These are phyloP conservation scores for Trichophyton equinum DNA, from an alignment of 2,329 filamentous ascomycete species.

Conservation along the genomic window DNA sequence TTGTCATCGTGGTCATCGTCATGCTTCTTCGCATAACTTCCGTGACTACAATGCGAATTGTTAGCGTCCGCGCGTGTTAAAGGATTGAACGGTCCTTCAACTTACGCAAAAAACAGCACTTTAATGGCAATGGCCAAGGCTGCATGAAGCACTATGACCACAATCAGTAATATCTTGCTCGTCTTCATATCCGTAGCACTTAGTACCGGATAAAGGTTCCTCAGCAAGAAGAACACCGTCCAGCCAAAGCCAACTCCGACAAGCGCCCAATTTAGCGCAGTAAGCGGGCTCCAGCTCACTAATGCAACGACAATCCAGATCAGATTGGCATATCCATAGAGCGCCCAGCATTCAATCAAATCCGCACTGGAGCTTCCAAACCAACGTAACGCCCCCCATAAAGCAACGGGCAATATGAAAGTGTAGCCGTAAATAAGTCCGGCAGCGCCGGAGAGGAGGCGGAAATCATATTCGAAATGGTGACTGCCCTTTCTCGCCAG, in stretches of 20 bases:
- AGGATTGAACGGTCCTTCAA: constrained; percentile 9
- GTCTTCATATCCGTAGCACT: constrained; percentile 86
- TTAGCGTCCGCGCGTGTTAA: constrained; percentile 10
- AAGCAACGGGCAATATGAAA: constrained; percentile 64
- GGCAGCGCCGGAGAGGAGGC: constrained; percentile 73
- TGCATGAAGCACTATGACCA: constrained; percentile 74
- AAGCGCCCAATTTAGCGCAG: constrained; percentile 84
- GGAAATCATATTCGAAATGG: constrained; percentile 85
- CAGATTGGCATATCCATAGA: constrained; percentile 93
- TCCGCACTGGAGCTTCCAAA: constrained; percentile 85
- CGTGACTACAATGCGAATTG: constrained; percentile 35
- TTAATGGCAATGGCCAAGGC: constrained; percentile 91
- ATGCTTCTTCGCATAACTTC: constrained; percentile 46
- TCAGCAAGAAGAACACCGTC: constrained; percentile 69
- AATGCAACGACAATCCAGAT: constrained; percentile 94
- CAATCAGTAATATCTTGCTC: constrained; percentile 71
- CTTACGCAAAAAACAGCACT: constrained; percentile 80
- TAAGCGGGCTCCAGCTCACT: constrained; percentile 78
- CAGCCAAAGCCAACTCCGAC: constrained; percentile 74
- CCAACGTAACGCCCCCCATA: constrained; percentile 86
- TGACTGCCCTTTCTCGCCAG: constrained; percentile 53
- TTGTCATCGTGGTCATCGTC: constrained; percentile 24
- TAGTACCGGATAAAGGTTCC: constrained; percentile 82
- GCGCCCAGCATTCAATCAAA: constrained; percentile 83
- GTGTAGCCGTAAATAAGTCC: constrained; percentile 95